These are phyloP conservation scores for Diaporthe citrichinensis DNA, from an alignment of 2,329 filamentous ascomycete species.

Conservation along the genomic window DNA sequence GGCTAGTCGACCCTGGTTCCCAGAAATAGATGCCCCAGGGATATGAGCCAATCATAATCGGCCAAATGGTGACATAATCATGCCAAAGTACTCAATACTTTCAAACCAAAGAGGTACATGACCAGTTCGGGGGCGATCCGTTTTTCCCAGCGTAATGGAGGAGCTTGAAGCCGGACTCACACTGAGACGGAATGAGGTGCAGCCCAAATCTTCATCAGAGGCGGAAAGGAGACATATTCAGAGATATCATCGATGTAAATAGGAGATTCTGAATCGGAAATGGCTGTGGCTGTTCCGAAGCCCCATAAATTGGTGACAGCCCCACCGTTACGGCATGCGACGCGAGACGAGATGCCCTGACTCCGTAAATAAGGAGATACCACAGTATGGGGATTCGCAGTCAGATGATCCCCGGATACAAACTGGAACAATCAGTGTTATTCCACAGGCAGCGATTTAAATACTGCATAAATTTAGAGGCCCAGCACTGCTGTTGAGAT, in stretches of 20 bases:
- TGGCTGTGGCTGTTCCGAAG: constrained; percentile 24
- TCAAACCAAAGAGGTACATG: neutral
- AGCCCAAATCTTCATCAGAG: neutral
- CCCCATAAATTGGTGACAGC: constrained; percentile 28
- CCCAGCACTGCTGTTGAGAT: neutral
- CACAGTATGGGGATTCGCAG: constrained; percentile 9
- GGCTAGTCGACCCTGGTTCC: constrained; percentile 25
- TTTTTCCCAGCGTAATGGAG: neutral
- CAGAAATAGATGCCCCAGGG: constrained; percentile 4
- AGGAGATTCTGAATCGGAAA: constrained; percentile 24
- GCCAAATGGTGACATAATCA: constrained; percentile 2
- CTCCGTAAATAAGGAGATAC: constrained; percentile 32
- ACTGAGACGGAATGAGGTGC: too few species aligned
- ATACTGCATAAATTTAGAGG: neutral
- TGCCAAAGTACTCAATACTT: constrained; percentile 16
- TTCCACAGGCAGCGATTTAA: too few species aligned
- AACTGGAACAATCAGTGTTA: neutral
- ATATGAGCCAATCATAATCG: neutral
- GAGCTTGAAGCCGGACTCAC: neutral
- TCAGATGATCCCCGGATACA: neutral
- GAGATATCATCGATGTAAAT: constrained; percentile 15
- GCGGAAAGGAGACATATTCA: constrained; percentile 9
- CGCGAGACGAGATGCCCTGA: constrained; percentile 29
- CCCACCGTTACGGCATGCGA: constrained; percentile 29
- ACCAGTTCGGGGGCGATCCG: neutral